These are phyloP conservation scores for Aphanomyces stellatus DNA, from an alignment of 352 stramenopile species.

Conservation along the genomic window DNA sequence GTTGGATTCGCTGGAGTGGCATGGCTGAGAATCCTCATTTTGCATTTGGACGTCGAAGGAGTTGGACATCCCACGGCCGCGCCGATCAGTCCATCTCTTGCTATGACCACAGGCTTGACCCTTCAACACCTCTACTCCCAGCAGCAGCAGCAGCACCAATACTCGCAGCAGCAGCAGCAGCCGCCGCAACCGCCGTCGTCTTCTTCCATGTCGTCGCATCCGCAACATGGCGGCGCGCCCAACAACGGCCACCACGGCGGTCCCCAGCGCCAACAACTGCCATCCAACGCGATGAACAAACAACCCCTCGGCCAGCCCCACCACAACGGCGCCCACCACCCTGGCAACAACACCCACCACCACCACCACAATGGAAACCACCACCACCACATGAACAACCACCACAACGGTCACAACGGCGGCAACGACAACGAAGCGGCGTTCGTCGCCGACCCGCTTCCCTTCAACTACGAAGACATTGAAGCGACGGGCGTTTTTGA, in stretches of 20 bases:
- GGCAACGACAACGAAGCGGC: constrained; percentile 27
- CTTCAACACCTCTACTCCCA: constrained; percentile 16
- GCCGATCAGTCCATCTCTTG: constrained; percentile 8
- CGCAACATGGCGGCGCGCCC: not conserved
- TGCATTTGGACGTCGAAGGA: constrained; percentile 15
- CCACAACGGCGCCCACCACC: not conserved
- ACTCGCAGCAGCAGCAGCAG: not conserved
- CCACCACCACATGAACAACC: not conserved
- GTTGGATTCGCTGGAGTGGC: constrained; percentile 3
- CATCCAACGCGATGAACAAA: constrained; percentile 4
- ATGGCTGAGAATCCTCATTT: constrained; percentile 20
- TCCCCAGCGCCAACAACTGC: not conserved
- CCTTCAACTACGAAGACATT: constrained; percentile 53
- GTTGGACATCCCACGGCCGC: constrained; percentile 12
- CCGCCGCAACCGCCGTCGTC: not conserved
- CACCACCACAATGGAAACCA: not conserved
- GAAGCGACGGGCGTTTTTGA: constrained; percentile 5
- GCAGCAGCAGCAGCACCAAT: not conserved
- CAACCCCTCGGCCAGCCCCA: not conserved
- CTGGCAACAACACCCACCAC: not conserved
- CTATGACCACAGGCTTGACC: constrained; percentile 19
- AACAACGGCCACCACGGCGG: not conserved
- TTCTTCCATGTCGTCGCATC: not conserved
- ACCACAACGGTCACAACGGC: not conserved
- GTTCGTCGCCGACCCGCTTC: constrained; percentile 67